Evolutionary conservation across 192 early-diverging fungal species (phyloP).

Genomic region (Linnemannia hyalina): DNA sequence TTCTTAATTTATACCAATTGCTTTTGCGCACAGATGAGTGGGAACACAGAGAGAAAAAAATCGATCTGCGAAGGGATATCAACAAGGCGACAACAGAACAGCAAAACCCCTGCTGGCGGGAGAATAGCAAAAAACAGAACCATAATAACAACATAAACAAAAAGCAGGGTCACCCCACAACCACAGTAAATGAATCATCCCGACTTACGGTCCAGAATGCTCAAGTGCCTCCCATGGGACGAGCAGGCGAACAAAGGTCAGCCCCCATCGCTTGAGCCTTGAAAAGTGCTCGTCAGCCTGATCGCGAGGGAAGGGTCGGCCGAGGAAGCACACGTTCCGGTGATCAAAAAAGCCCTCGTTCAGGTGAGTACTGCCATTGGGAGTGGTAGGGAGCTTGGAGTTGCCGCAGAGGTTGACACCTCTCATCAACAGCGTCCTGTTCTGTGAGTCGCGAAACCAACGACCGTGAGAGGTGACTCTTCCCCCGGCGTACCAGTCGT

Average conservation of each 20-base stretch:
- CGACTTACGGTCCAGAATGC: conserved; percentile 75
- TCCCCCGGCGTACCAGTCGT: conserved; percentile 56
- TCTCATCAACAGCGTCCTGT: conserved; percentile 72
- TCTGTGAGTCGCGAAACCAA: conserved; percentile 68
- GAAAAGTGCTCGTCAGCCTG: conserved; percentile 83
- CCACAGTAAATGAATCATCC: not conserved
- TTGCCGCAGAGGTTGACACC: conserved; percentile 87
- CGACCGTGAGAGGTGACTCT: conserved; percentile 50
- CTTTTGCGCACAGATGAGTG: not conserved
- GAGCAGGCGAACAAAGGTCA: conserved; percentile 83
- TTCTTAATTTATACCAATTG: not conserved
- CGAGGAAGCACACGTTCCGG: conserved; percentile 80
- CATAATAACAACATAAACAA: too few species aligned
- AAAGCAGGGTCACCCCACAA: not conserved
- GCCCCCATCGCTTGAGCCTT: conserved; percentile 81
- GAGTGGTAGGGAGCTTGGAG: conserved; percentile 79
- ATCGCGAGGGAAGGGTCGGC: conserved; percentile 79
- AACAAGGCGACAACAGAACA: not conserved
- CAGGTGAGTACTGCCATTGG: conserved; percentile 73
- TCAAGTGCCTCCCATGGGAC: conserved; percentile 89
- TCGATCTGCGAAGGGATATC: not conserved
- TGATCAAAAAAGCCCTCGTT: conserved; percentile 78
- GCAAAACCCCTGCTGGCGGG: not conserved
- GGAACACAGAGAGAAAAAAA: not conserved
- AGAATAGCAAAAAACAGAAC: not conserved